These are phyloP conservation scores for Funneliformis geosporum DNA, from an alignment of 192 early-diverging fungal genomes.

Conservation along the genomic window DNA sequence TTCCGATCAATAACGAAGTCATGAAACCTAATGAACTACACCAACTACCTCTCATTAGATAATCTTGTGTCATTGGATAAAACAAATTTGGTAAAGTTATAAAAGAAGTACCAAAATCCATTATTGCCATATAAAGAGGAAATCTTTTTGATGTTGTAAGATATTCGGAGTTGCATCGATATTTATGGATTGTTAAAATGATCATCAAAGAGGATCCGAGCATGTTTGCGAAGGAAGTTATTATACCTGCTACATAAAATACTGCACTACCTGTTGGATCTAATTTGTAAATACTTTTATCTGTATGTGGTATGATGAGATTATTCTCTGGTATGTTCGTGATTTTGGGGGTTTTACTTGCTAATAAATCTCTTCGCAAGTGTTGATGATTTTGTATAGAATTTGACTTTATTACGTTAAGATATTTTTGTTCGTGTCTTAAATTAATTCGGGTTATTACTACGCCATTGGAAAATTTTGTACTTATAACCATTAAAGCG, in stretches of 20 bases:
- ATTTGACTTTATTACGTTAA: too few relatives aligned
- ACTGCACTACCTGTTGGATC: slow-evolving; percentile 23
- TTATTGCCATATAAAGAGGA: slow-evolving; percentile 30
- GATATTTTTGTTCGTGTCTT: too few relatives aligned
- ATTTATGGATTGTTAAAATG: background rate
- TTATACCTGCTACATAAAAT: slow-evolving; percentile 19
- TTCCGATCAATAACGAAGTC: slow-evolving; percentile 1
- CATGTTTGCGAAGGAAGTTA: slow-evolving; percentile 26
- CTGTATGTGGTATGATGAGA: background rate
- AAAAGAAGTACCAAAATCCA: slow-evolving; percentile 9
- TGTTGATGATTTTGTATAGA: background rate
- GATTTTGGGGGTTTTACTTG: background rate
- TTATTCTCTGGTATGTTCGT: background rate
- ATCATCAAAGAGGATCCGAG: slow-evolving; percentile 7
- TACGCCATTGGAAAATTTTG: background rate
- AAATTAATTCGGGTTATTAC: too few relatives aligned
- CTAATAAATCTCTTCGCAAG: background rate
- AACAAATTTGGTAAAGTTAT: slow-evolving; percentile 24
- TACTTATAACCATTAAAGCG: background rate
- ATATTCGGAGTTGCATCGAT: background rate
- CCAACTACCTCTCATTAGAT: slow-evolving; percentile 1
- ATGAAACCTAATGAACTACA: slow-evolving; percentile 20
- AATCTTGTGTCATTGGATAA: slow-evolving; percentile 22
- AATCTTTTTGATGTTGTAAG: slow-evolving; percentile 31
- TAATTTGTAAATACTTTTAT: background rate